Evolutionary conservation across 2,329 filamentous ascomycete species (phyloP).

Genomic region (Parastagonospora avenae): DNA sequence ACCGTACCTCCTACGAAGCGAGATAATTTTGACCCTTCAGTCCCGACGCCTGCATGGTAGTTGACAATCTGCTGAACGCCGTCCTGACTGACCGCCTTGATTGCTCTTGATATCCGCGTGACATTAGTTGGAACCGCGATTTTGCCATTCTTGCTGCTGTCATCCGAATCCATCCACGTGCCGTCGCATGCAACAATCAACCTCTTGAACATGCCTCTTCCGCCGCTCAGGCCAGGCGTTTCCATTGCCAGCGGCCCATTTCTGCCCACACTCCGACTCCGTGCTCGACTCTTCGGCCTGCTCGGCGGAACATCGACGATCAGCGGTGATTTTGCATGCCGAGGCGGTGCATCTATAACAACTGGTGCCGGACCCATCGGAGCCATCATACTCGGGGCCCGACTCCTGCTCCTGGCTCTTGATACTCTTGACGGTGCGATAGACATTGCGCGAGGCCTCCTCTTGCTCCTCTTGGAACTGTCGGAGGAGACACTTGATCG

Average conservation of each 20-base stretch:
- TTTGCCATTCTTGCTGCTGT: slow-evolving; percentile 51
- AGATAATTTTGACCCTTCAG: slow-evolving; percentile 50
- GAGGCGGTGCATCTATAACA: slow-evolving; percentile 28
- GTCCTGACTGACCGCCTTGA: slow-evolving; percentile 54
- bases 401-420: slow-evolving; percentile 35
- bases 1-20: slow-evolving; percentile 49
- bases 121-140: slow-evolving; percentile 56
- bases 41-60: slow-evolving; percentile 57
- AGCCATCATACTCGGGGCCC: slow-evolving; percentile 34
- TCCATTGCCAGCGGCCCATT: slow-evolving; percentile 27
- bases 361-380: slow-evolving; percentile 28
- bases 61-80: slow-evolving; percentile 58
- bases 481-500: slow-evolving; percentile 25
- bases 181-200: slow-evolving; percentile 49
- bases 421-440: slow-evolving; percentile 35
- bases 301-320: slow-evolving; percentile 32
- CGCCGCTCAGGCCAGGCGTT: slow-evolving; percentile 41
- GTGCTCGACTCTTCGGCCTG: slow-evolving; percentile 7
- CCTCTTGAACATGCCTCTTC: slow-evolving; percentile 47
- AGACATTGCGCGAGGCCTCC: slow-evolving; percentile 26
- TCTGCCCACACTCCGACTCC: slow-evolving; percentile 32
- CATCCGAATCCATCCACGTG: slow-evolving; percentile 58
- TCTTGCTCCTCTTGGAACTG: slow-evolving; percentile 18
- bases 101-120: slow-evolving; percentile 55
- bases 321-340: slow-evolving; percentile 33